phyloP scores from a whole-genome alignment of 768 basidiomycete genomes.

The Sporobolomyces pararoseus region DNA sequence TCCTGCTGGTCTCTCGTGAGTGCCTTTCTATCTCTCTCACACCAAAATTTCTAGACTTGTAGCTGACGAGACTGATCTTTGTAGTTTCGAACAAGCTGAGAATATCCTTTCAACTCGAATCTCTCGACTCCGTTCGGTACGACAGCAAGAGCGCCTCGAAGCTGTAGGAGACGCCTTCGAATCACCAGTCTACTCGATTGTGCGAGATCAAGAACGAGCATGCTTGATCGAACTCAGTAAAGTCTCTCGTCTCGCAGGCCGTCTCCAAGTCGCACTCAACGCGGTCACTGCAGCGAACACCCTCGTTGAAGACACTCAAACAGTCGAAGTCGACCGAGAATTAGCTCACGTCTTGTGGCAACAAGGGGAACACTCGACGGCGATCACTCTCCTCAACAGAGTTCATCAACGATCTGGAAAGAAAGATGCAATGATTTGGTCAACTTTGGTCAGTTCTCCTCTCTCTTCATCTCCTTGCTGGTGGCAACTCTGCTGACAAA shows the following conservation, averaged over 20 bases:
- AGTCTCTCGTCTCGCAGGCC: slow-evolving; percentile 66
- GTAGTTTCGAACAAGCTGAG: slow-evolving; percentile 72
- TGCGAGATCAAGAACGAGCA: slow-evolving; percentile 63
- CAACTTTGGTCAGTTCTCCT: slow-evolving; percentile 60
- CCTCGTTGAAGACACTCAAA: slow-evolving; percentile 43
- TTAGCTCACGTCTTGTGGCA: slow-evolving; percentile 87
- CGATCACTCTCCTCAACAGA: slow-evolving; percentile 63
- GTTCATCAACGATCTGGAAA: slow-evolving; percentile 4
- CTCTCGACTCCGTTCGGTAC: slow-evolving; percentile 69
- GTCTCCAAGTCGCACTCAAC: slow-evolving; percentile 79
- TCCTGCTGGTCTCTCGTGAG: background rate
- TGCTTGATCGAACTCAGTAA: slow-evolving; percentile 68
- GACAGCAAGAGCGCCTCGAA: slow-evolving; percentile 65
- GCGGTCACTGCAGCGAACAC: slow-evolving; percentile 65
- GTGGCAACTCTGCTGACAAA: background rate
- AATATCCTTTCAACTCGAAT: slow-evolving; percentile 73
- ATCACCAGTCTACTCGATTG: background rate
- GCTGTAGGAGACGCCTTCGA: slow-evolving; percentile 61
- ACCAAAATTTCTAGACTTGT: background rate
- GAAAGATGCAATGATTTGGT: slow-evolving; percentile 49
- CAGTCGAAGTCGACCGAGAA: slow-evolving; percentile 61
- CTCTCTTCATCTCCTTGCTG: background rate
- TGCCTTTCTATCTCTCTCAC: background rate
- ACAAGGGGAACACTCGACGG: slow-evolving; percentile 76
- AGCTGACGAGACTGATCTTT: background rate